Evolutionary conservation across 148 eudicot genomes (phyloP).

Genomic region (Heliosperma pusillum): DNA sequence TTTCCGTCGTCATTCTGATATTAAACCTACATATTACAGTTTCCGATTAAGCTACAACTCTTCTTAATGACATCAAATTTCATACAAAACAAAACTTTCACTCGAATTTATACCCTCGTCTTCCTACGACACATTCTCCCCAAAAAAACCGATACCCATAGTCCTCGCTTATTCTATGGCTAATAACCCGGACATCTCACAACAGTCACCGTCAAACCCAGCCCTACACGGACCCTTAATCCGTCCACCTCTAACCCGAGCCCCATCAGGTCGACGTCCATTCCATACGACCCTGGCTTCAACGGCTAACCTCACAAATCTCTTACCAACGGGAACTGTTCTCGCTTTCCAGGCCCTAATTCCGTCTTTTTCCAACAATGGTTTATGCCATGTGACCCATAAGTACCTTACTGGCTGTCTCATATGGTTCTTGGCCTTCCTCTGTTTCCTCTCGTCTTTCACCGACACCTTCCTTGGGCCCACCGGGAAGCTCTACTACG

Average conservation of each 20-base stretch:
- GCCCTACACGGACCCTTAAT: constrained; percentile 8
- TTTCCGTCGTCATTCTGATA: background rate
- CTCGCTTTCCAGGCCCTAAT: constrained; percentile 48
- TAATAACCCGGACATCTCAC: background rate
- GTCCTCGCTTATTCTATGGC: background rate
- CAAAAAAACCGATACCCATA: background rate
- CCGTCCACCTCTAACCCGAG: constrained; percentile 1
- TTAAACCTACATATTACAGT: constrained; percentile 10
- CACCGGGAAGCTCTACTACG: constrained; percentile 44
- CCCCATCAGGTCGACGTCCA: background rate
- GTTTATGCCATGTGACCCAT: constrained; percentile 31
- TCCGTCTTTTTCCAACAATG: constrained; percentile 49
- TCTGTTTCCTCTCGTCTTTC: constrained; percentile 58
- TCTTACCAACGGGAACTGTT: constrained; percentile 62
- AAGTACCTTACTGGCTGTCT: constrained; percentile 38
- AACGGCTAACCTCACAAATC: constrained; percentile 56
- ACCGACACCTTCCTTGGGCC: constrained; percentile 47
- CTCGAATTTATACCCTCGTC: constrained; percentile 3
- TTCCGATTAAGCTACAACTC: constrained; percentile 24
- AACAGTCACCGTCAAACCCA: background rate
- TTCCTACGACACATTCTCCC: background rate
- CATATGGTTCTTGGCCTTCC: constrained; percentile 26
- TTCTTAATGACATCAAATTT: constrained; percentile 20
- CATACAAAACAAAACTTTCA: constrained; percentile 1
- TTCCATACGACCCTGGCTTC: constrained; percentile 36